Conservation (phyloP, 371 early-diverging fungal genomes). For the Apophysomyces sp. region DNA sequence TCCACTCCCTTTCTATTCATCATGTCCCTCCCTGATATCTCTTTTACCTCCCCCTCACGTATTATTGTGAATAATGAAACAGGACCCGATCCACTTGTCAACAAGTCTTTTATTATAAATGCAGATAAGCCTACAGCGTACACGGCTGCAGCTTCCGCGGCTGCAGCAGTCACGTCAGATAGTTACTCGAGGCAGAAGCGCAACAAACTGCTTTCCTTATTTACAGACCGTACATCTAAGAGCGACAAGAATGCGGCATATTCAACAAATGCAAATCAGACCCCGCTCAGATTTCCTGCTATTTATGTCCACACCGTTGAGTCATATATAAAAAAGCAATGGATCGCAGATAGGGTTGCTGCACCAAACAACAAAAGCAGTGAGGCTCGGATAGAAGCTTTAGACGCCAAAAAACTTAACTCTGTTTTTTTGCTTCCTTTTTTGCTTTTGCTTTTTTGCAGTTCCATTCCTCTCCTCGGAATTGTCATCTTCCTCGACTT, state of each 20-base stretch:
- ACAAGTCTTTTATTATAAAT: neutral
- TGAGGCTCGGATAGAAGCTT: neutral
- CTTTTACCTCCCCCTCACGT: neutral
- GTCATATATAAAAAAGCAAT: neutral
- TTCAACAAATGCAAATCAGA: neutral
- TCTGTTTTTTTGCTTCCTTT: neutral
- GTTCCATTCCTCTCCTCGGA: constrained; percentile 1
- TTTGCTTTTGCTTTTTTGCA: neutral
- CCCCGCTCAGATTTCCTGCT: neutral
- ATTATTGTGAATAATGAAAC: neutral
- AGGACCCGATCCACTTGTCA: neutral
- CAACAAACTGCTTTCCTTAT: neutral
- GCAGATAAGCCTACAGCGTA: neutral
- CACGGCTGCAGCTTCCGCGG: neutral
- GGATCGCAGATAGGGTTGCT: neutral
- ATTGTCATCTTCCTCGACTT: constrained; percentile 9
- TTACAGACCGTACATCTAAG: neutral
- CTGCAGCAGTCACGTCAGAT: neutral
- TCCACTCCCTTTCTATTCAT: constrained; percentile 3
- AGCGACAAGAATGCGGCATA: constrained; percentile 2
- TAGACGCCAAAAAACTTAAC: neutral
- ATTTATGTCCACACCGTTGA: neutral
- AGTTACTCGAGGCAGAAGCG: neutral
- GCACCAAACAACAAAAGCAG: neutral
- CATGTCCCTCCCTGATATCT: neutral